Base-by-base conservation (phyloP, 441 rosid genomes). In the Croton laevigatus region DNA sequence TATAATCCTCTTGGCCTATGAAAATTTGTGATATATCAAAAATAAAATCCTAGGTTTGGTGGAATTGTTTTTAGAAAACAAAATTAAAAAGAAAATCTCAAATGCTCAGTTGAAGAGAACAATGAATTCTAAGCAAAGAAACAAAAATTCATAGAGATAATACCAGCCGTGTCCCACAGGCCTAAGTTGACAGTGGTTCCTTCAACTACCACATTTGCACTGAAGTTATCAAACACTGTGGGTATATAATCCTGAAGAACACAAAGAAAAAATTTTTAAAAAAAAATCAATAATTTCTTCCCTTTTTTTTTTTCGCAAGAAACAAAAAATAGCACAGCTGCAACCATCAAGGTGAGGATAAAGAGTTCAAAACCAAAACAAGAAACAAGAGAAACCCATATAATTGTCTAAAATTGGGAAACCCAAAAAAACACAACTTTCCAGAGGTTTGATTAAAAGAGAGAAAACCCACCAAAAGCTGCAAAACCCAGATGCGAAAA, bases 161-260 rank as follows among this genome's bases (percentile, higher is more conserved):
- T 91, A 94, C 99, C 99, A 83, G 98, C 99, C 57, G 99, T 95
- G 55, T 95, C 99, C 99, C 99, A 95, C 34, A 95, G 90, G 9
- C 99, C 99, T 70, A 95, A 81, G 78, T 92, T 95, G 32, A 92
- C 97, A 72, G 95, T 90, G 74, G 81, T 89, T 75, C 96, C 94
- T 84, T 95, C 99, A 65, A 86, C 91, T 20, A 87, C 86, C 70
- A 95, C 97, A 79, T 92, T 95, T 75, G 99, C 99, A 80, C 98
- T 95, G 86, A 95, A 95, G 83, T 95, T 92, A 80, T 95, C 98
- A 59, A 95, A 95, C 60, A 92, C 98, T 40, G 99, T 95, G 68
- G 99, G 99, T 78, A 95, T 83, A 65, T 95, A 95, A 80, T 95
- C 99, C 99, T 92, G 92, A 74, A 22, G 49, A 83, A 22, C 27